Evolutionary conservation across 1,139 yeast genomes (phyloP), one percentile per base, ranked within the genome.

Genomic region (Saccharomyces hybrid): DNA sequence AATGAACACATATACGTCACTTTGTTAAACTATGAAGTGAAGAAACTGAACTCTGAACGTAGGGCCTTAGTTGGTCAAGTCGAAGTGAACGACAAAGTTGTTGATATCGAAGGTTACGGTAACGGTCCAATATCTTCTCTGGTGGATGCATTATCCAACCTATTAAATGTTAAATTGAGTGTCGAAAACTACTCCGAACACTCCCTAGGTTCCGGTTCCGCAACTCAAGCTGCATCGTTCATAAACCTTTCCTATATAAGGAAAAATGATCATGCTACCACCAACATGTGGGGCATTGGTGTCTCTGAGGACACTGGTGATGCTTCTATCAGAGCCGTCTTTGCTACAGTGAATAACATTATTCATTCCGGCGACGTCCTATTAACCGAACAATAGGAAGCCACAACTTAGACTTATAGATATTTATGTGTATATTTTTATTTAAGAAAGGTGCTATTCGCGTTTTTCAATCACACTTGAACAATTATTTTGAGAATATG

Each of bases 121-220:
- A 93, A 93, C 70, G 99, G 98, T 71, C 98, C 97, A 57, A 86
- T 93, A 63, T 93, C 98, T 28, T 88, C 97, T 1, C 84, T 90
- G 71, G 78, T 86, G 20, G 84, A 88, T 71, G 97, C 96, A n/a
- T 72, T 93, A 62, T 76, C 84, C 48, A 73, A 74, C 49, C 74
- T 78, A 56, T 77, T 88, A 59, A 80, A 80, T 49, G 75, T 82
- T 56, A 73, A 75, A 54, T 75, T 90, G 55, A 88, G 85, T 63
- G 97, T 93, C 57, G 81, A 83, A 67, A 80, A 86, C 69, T 93
- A 93, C 73, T 86, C 86, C 59, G 98, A 93, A 74, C 98, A 93
- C 72, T 86, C 97, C 48, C 78, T 93, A 61, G 98, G 98, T 59
- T 80, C 82, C 50, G 97, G 95, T 59, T 83, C 96, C 44, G 78